These are phyloP conservation scores for Penicillium roqueforti DNA, from an alignment of 495 filamentous ascomycete genomes.

Conservation along the genomic window DNA sequence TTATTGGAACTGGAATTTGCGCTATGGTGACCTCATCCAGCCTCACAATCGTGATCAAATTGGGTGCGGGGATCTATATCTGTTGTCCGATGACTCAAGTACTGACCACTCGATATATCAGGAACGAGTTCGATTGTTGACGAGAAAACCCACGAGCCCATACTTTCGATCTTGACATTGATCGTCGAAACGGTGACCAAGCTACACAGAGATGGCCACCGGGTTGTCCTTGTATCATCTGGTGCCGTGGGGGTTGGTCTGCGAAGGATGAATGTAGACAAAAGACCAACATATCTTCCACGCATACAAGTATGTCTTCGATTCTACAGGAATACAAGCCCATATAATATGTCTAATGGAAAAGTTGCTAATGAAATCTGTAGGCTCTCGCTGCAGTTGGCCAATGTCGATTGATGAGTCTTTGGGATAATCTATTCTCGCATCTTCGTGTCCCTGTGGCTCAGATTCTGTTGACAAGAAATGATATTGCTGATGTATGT, in stretches of 20 bases:
- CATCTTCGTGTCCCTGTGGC: slow-evolving; percentile 87
- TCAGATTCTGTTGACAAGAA: slow-evolving; percentile 92
- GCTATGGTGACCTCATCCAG: slow-evolving; percentile 29
- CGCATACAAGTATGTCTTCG: slow-evolving; percentile 62
- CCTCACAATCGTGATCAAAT: slow-evolving; percentile 85
- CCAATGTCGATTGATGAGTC: slow-evolving; percentile 89
- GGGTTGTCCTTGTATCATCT: slow-evolving; percentile 91
- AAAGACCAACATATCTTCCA: slow-evolving; percentile 81
- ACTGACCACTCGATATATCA: slow-evolving; percentile 33
- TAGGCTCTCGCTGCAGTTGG: slow-evolving; percentile 93
- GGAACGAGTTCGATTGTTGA: slow-evolving; percentile 98
- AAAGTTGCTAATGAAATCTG: slow-evolving; percentile 1
- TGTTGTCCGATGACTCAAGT: slow-evolving; percentile 7
- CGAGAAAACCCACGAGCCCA: slow-evolving; percentile 94
- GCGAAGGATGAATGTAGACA: slow-evolving; percentile 82
- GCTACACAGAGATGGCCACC: slow-evolving; percentile 84
- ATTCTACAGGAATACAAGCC: neutral
- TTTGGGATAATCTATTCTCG: slow-evolving; percentile 89
- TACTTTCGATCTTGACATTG: slow-evolving; percentile 79
- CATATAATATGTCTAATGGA: neutral
- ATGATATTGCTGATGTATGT: slow-evolving; percentile 89
- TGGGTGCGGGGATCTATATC: slow-evolving; percentile 59
- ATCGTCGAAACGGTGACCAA: slow-evolving; percentile 90
- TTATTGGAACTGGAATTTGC: neutral
- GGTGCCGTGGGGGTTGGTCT: slow-evolving; percentile 94